A percentile compares a stretch with the other conserved stretches of the same genome.
These are phyloP conservation scores for Termitomyces eurrhizus DNA, from an alignment of 768 basidiomycete species.

Conservation along the genomic window DNA sequence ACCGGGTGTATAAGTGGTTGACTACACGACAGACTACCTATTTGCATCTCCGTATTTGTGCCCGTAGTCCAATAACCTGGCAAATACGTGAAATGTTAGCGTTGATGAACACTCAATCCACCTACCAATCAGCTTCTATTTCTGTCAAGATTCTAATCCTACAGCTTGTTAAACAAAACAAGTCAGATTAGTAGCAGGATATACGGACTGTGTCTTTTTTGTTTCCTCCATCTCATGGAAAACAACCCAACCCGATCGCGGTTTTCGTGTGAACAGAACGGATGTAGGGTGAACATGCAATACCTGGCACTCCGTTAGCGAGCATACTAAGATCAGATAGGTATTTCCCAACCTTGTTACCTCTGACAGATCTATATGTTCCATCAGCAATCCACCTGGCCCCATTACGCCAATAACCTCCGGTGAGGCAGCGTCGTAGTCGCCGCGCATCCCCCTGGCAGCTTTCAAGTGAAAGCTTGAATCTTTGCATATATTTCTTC, in stretches of 20 bases:
- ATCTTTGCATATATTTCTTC: slow-evolving; percentile 92
- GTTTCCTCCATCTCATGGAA: slow-evolving; percentile 98
- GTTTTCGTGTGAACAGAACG: slow-evolving; percentile 89
- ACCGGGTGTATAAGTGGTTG: background rate
- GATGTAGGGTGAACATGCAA: slow-evolving; percentile 93
- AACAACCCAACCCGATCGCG: slow-evolving; percentile 88
- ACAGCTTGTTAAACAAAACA: slow-evolving; percentile 13
- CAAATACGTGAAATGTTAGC: background rate
- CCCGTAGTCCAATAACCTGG: slow-evolving; percentile 33
- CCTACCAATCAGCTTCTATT: slow-evolving; percentile 90
- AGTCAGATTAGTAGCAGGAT: background rate
- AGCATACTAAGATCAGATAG: background rate
- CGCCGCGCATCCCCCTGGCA: slow-evolving; percentile 86
- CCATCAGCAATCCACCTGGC: slow-evolving; percentile 91
- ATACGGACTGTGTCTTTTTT: slow-evolving; percentile 81
- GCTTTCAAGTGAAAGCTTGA: slow-evolving; percentile 75
- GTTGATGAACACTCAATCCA: background rate
- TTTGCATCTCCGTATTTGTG: slow-evolving; percentile 21
- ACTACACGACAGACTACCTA: background rate
- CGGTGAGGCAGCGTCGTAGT: slow-evolving; percentile 83
- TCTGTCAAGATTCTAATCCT: slow-evolving; percentile 93
- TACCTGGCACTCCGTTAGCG: slow-evolving; percentile 39
- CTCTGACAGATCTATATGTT: slow-evolving; percentile 86
- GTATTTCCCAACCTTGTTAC: slow-evolving; percentile 60
- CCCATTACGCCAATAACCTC: slow-evolving; percentile 92